A percentile compares a stretch with the other conserved stretches of the same genome.
phyloP scores from a whole-genome alignment of 768 basidiomycete genomes.

The Suillus hirtellus region DNA sequence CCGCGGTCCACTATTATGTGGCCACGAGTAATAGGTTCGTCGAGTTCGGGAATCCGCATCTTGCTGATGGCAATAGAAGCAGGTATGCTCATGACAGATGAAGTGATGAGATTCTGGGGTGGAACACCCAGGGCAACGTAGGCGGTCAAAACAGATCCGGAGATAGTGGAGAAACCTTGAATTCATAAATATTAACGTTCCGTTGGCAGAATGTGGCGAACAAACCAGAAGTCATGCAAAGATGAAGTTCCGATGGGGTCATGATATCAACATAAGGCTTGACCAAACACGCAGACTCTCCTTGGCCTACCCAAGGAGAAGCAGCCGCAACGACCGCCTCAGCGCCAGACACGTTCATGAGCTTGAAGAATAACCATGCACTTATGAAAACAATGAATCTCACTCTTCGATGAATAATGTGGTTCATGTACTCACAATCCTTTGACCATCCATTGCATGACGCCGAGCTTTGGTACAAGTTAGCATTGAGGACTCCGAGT shows the following conservation, averaged over 20 bases:
- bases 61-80: constrained; percentile 93
- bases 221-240: constrained; percentile 83
- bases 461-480: constrained; percentile 50
- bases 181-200: constrained; percentile 11
- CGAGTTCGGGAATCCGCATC: constrained; percentile 79
- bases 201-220: not conserved
- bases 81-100: constrained; percentile 94
- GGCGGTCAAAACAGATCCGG: constrained; percentile 84
- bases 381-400: constrained; percentile 33
- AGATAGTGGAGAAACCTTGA: constrained; percentile 82
- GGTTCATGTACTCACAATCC: constrained; percentile 58
- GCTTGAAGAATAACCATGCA: constrained; percentile 93
- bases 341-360: constrained; percentile 90
- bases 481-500: not conserved
- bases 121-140: constrained; percentile 82
- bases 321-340: constrained; percentile 92
- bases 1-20: constrained; percentile 80
- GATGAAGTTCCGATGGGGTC: constrained; percentile 84
- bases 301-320: constrained; percentile 93
- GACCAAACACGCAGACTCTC: constrained; percentile 86
- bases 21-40: constrained; percentile 85
- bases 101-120: constrained; percentile 77
- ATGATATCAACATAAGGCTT: constrained; percentile 81
- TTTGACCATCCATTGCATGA: constrained; percentile 92
- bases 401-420: not conserved